Base-by-base conservation (phyloP, 352 stramenopile species). In the Saprolegnia parasitica region DNA sequence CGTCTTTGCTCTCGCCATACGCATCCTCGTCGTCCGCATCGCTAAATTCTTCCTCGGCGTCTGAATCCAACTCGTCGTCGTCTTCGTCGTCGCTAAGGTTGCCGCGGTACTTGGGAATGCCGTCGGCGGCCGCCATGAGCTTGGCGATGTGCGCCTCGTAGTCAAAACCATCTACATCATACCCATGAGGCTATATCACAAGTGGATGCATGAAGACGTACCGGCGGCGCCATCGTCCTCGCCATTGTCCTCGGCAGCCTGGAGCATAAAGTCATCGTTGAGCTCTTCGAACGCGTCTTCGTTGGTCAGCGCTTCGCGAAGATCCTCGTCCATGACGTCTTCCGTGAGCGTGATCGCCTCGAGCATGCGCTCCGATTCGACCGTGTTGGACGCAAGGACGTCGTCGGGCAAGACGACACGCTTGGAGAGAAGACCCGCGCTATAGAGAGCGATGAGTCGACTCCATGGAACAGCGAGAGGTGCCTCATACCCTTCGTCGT, bases 141-240 rank as follows among this genome's bases (percentile, higher is more conserved):
- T 90, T 93, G 39, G 88, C 90, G 68, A 98, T 96, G 71, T 98
- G 92, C 21, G 88, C 88, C 55, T 98, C 91, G 73, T 97, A 98
- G 72, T 97, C 91, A 73, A 98, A 97, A 9, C 80, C 88, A 55
- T 88, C 87, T 37, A 35, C 18, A 13, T 11, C 61, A 2, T 55
- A 66, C 0, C 15, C n/a, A n/a, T 21, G 47, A 24, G 5, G n/a
- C n/a, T n/a, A n/a, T n/a, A n/a, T 55, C 8, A 6, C n/a, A 6
- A 10, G 5, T 21, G 15, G 47, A 21, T 18, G n/a, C 9, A 18
- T 9, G 13, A 20, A 16, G 16, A 35, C 40, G 21, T 56, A 66
- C 58, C 61, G 2, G 45, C 32, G 4, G 29, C 32, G 0, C 26
- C 72, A 37, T 56, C 71, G 18, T 72, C 74, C 4, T 89, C 79